Conservation (phyloP, 352 stramenopile species). For the Saprolegnia diclina region DNA sequence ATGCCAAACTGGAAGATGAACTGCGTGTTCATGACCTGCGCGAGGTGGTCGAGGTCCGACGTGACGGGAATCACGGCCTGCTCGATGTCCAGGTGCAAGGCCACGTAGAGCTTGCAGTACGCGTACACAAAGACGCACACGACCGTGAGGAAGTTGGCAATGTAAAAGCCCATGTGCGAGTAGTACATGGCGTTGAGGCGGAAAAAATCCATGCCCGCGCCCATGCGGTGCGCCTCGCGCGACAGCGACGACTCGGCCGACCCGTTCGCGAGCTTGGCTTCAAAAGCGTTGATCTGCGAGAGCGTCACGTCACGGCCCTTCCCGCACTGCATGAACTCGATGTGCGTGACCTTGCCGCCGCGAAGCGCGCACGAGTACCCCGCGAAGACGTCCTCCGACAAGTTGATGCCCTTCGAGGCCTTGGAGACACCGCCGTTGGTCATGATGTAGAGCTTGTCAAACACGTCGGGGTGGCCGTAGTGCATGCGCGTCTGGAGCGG, state of each 20-base stretch:
- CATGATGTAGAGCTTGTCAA: constrained; percentile 84
- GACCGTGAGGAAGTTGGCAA: constrained; percentile 81
- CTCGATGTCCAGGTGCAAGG: constrained; percentile 65
- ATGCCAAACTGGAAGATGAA: constrained; percentile 84
- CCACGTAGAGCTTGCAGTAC: constrained; percentile 79
- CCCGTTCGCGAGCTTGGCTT: constrained; percentile 81
- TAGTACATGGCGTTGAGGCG: constrained; percentile 87
- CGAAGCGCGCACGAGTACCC: constrained; percentile 81
- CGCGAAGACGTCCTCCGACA: constrained; percentile 87
- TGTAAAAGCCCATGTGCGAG: constrained; percentile 86
- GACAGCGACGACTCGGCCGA: constrained; percentile 74
- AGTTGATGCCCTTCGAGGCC: constrained; percentile 81
- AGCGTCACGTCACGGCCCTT: constrained; percentile 84
- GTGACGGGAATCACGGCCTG: constrained; percentile 73
- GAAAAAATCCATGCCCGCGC: constrained; percentile 81
- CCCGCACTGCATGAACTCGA: constrained; percentile 87
- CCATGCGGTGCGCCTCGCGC: constrained; percentile 78
- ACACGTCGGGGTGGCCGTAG: constrained; percentile 83
- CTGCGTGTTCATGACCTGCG: constrained; percentile 79
- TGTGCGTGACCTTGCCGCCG: constrained; percentile 70
- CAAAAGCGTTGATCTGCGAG: constrained; percentile 85
- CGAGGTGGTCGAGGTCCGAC: constrained; percentile 52
- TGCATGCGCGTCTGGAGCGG: constrained; percentile 78
- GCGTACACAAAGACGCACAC: constrained; percentile 83
- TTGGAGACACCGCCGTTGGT: constrained; percentile 79